Conservation (phyloP, 305 asterid genomes). For the Fraxinus albicans region DNA sequence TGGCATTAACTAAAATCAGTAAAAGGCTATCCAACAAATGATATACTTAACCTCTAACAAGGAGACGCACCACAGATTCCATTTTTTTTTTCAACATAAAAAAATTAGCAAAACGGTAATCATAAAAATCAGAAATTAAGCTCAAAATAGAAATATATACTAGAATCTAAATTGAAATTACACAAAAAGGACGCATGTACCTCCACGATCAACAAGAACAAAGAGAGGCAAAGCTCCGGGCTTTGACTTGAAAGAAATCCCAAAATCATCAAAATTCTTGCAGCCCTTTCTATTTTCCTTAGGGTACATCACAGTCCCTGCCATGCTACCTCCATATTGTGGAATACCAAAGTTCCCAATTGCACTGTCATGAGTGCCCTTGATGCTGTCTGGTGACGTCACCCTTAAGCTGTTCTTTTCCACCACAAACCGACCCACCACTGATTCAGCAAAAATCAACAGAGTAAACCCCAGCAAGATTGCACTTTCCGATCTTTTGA, state of each 20-base stretch:
- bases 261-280: constrained; percentile 58
- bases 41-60: background rate
- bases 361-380: constrained; percentile 74
- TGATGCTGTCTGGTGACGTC: constrained; percentile 63
- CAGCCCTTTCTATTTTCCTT: constrained; percentile 83
- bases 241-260: constrained; percentile 66
- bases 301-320: constrained; percentile 69
- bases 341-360: constrained; percentile 92
- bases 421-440: constrained; percentile 68
- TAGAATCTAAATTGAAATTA: background rate
- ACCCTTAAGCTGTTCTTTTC: constrained; percentile 89
- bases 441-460: constrained; percentile 41
- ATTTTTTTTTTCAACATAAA: background rate
- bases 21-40: constrained; percentile 7
- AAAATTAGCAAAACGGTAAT: constrained; percentile 1
- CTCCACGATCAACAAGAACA: constrained; percentile 89
- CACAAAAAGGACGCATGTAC: constrained; percentile 27
- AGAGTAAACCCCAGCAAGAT: constrained; percentile 46
- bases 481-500: constrained; percentile 30
- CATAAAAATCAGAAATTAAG: constrained; percentile 5
- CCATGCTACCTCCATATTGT: constrained; percentile 84
- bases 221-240: constrained; percentile 85
- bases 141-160: constrained; percentile 7
- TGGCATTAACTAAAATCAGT: background rate
- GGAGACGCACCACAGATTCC: constrained; percentile 2